Evolutionary conservation across 1,284 basidiomycete species (phyloP), one percentile per base, ranked within the genome.

Genomic region (Inonotus obliquus): DNA sequence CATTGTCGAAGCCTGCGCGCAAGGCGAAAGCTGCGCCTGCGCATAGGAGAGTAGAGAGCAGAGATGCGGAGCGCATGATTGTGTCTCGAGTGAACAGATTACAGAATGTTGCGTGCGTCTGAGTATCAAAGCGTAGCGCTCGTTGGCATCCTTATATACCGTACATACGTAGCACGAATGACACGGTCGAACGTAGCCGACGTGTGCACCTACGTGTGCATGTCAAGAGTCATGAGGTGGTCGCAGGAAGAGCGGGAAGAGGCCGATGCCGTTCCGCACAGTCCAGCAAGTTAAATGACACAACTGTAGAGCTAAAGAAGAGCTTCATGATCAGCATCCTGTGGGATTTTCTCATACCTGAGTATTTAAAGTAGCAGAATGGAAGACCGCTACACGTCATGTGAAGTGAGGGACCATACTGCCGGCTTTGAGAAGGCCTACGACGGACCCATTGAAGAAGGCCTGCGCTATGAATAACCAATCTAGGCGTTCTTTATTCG

Each of bases 1-100:
- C 62, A 29, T 67, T 57, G 68, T 81, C 78, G 66, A 75, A 80
- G 7, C 75, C 74, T 54, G 79, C 67, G 25, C 65, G 67, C 58
- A 69, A 67, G 47, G 68, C 66, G 62, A 67, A 54, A 37, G 69
- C 65, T 25, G 57, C 62, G 55, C 65, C 66, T 45, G 66, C 63
- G 54, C 68, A 65, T 66, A 71, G 52, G 39, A 68, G 49, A 35
- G 52, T 19, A 14, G 59, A 60, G 32, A 58, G 11, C 41, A 53
- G 4, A 13, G 48, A 4, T 13, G 48, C 25, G 54, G 63, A 49
- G 17, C 53, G 27, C 62, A 63, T 63, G 44, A 29, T 29, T 48
- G 19, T 29, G 17, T 45, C 7, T 52, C 13, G 27, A 25, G 25
- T 35, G 51, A 45, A 13, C n/a, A n/a, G n/a, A n/a, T n/a, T 4